phyloP scores from a whole-genome alignment of 495 filamentous ascomycete genomes.

The Halenospora varia region DNA sequence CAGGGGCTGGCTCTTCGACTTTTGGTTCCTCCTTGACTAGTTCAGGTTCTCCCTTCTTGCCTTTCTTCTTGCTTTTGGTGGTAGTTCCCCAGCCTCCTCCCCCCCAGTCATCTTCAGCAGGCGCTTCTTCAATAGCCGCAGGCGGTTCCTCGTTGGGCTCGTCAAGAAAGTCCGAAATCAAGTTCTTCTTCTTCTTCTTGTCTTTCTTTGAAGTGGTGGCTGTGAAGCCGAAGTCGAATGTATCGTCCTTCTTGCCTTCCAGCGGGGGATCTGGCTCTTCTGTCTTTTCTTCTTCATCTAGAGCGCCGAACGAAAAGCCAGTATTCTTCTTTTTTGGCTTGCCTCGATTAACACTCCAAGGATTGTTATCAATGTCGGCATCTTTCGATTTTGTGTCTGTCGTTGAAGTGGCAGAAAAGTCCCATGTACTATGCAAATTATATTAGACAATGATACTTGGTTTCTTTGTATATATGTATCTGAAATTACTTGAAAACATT shows the following conservation, averaged over 20 bases:
- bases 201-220: slow-evolving; percentile 20
- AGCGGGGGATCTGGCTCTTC: slow-evolving; percentile 20
- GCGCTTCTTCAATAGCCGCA: slow-evolving; percentile 5
- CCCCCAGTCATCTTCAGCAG: slow-evolving; percentile 16
- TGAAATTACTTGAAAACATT: too few relatives aligned
- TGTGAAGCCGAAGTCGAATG: slow-evolving; percentile 31
- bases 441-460: neutral
- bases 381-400: slow-evolving; percentile 23
- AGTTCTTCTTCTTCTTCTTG: slow-evolving; percentile 38
- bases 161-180: slow-evolving; percentile 23
- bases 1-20: slow-evolving; percentile 14
- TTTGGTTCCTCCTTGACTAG: slow-evolving; percentile 9
- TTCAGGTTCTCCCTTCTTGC: slow-evolving; percentile 17
- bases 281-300: slow-evolving; percentile 30
- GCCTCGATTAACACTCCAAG: slow-evolving; percentile 36
- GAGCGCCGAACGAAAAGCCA: slow-evolving; percentile 31
- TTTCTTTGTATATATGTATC: neutral
- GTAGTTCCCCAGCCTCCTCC: slow-evolving; percentile 17
- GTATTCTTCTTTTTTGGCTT: slow-evolving; percentile 43
- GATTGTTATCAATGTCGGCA: slow-evolving; percentile 25
- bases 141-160: slow-evolving; percentile 25
- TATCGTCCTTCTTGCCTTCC: slow-evolving; percentile 29
- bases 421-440: slow-evolving; percentile 18
- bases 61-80: slow-evolving; percentile 16
- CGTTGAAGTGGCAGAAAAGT: slow-evolving; percentile 26